Percentiles rank a stretch among this genome's conserved stretches.
phyloP scores from a whole-genome alignment of 2,329 filamentous ascomycete genomes.

The Sarocladiaceae sp. region DNA sequence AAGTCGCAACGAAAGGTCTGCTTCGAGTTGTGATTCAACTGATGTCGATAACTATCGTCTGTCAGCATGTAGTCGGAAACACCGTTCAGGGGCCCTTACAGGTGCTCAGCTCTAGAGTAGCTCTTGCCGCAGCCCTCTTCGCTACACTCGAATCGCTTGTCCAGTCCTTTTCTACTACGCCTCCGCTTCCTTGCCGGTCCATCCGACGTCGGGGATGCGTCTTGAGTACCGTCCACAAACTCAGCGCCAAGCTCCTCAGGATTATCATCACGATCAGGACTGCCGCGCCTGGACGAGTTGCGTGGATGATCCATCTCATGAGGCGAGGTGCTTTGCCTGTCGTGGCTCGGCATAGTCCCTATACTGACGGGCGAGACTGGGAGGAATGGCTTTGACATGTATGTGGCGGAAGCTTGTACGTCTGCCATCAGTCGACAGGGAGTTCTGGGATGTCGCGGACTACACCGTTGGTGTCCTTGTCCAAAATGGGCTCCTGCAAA shows the following conservation, averaged over 20 bases:
- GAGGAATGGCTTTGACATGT: slow-evolving; percentile 9
- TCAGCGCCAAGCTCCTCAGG: neutral
- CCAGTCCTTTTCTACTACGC: slow-evolving; percentile 68
- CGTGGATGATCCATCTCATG: slow-evolving; percentile 27
- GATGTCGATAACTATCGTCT: slow-evolving; percentile 66
- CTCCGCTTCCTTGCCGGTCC: slow-evolving; percentile 54
- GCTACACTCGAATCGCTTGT: slow-evolving; percentile 79
- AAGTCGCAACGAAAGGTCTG: slow-evolving; percentile 93
- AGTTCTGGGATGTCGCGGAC: too few relatives aligned
- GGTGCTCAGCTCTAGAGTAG: slow-evolving; percentile 91
- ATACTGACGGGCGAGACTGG: slow-evolving; percentile 2
- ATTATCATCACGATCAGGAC: slow-evolving; percentile 1
- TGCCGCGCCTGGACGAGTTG: slow-evolving; percentile 7
- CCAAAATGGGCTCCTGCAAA: too few relatives aligned
- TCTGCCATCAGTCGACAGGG: neutral
- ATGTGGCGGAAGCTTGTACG: neutral
- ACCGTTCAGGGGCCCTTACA: slow-evolving; percentile 48
- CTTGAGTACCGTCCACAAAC: slow-evolving; percentile 27
- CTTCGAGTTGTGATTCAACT: slow-evolving; percentile 92
- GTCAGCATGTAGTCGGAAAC: neutral
- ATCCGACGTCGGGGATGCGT: slow-evolving; percentile 45
- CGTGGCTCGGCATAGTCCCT: slow-evolving; percentile 21
- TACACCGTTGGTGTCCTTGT: too few relatives aligned
- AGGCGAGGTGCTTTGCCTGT: neutral
- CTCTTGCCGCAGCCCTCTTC: slow-evolving; percentile 88